Evolutionary conservation across 495 filamentous ascomycete species (phyloP), one percentile per base, ranked within the genome.

Genomic region (Podospora anserina): DNA sequence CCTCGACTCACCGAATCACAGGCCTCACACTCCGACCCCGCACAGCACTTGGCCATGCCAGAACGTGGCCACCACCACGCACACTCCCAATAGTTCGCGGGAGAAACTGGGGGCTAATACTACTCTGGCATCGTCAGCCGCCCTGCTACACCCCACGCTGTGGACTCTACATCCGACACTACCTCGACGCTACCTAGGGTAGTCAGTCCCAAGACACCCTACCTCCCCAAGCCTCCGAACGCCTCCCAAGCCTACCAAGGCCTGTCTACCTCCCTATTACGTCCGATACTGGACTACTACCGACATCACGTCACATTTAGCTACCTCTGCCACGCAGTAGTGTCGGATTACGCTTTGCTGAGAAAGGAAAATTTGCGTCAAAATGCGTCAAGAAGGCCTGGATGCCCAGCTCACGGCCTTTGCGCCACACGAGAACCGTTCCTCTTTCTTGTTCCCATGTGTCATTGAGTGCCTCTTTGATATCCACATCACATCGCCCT

Each of bases 81-180:
- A 68, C 5, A 66, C 65, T 54, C 56, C 57, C 69, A 70, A 70
- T 70, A 70, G 65, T 65, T 57, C 13, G 62, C 59, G 56, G 56
- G 27, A 58, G 26, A 11, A 34, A 57, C 44, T 23, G 59, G 57
- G 32, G 64, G 68, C 61, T 32, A 53, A 67, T 67, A 13, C 15
- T 16, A 61, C 61, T 63, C 69, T 53, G 62, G 18, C 66, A 68
- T 64, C 64, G 23, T 60, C 44, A 66, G 44, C 58, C 61, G 30
- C 30, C 32, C 63, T 34, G 60, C 54, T 59, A 57, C 69, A 62
- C 69, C 65, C 69, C 68, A 70, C 64, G 68, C 64, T 64, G 39
- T 49, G 39, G 39, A 49, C 55, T 53, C 49, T 20, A 61, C 16
- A 63, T 49, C 28, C 44, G 55, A 27, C 44, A 23, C 44, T 56